phyloP scores from a whole-genome alignment of 768 basidiomycete species.

The Naganishia vishniacii region DNA sequence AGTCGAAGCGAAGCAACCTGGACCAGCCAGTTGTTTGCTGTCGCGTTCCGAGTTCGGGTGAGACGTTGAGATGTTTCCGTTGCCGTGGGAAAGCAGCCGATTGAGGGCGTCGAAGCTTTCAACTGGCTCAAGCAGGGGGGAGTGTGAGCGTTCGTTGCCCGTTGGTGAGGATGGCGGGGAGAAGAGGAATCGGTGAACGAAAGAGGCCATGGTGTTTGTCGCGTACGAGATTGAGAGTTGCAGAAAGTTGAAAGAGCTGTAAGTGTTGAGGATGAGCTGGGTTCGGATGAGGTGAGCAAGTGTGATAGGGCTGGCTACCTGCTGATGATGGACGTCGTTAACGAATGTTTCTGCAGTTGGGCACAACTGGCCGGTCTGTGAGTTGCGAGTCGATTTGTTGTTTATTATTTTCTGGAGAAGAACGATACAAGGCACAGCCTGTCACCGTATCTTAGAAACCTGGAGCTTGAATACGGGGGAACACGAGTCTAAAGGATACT shows the following conservation, averaged over 20 bases:
- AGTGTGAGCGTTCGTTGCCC: background rate
- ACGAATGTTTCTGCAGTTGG: no score
- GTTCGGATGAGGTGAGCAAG: no score
- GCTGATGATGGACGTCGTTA: no score
- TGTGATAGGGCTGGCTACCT: no score
- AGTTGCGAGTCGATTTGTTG: constrained; percentile 59
- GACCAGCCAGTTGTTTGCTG: background rate
- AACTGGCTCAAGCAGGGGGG: background rate
- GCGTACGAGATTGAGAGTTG: background rate
- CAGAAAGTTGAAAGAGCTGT: no score
- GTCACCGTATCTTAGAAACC: background rate
- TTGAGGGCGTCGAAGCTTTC: background rate
- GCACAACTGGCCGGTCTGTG: constrained; percentile 40
- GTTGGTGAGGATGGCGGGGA: constrained; percentile 38
- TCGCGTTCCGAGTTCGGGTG: background rate
- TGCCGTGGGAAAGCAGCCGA: background rate
- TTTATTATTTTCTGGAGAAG: constrained; percentile 56
- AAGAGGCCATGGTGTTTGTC: constrained; percentile 37
- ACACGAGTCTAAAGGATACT: no score
- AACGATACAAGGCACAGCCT: constrained; percentile 54
- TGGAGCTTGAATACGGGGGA: no score
- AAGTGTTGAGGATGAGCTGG: no score
- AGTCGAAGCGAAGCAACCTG: constrained; percentile 20
- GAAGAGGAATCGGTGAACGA: constrained; percentile 40
- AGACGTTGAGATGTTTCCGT: background rate